A percentile compares a stretch with the other conserved stretches of the same genome.
Conservation (phyloP, 768 basidiomycete genomes). For the Boletus pseudopeckii region DNA sequence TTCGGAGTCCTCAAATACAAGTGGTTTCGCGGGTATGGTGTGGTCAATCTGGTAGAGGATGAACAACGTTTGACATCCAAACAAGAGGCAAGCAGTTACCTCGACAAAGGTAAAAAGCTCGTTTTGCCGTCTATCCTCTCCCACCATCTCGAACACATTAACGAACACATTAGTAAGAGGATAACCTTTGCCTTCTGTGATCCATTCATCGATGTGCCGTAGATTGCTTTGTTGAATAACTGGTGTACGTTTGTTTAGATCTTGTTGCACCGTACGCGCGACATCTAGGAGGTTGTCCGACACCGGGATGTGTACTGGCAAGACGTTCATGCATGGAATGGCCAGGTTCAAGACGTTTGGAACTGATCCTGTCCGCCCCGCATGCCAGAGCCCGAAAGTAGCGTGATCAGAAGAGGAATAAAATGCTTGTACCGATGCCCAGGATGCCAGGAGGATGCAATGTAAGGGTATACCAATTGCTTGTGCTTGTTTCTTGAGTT, state of each 20-base stretch:
- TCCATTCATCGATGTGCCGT: constrained; percentile 36
- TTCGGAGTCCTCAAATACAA: constrained; percentile 6
- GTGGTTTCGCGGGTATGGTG: constrained; percentile 27
- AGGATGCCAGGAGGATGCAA: constrained; percentile 42
- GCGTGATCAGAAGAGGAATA: constrained; percentile 27
- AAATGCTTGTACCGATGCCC: constrained; percentile 39
- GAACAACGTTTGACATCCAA: neutral
- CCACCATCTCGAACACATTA: constrained; percentile 39
- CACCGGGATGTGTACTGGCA: constrained; percentile 36
- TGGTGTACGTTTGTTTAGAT: constrained; percentile 36
- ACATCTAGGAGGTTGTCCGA: constrained; percentile 24
- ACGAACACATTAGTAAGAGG: constrained; percentile 44
- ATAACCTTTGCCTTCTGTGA: constrained; percentile 24
- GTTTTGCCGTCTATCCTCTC: constrained; percentile 18
- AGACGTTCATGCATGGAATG: constrained; percentile 43
- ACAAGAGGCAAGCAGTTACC: constrained; percentile 24
- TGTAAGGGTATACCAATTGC: constrained; percentile 34
- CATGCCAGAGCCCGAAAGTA: constrained; percentile 47
- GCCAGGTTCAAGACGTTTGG: constrained; percentile 37
- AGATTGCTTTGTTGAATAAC: constrained; percentile 41
- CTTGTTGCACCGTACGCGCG: constrained; percentile 33
- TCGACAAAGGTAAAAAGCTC: constrained; percentile 32
- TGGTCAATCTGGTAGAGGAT: constrained; percentile 33
- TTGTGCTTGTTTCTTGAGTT: constrained; percentile 45
- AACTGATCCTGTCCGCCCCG: constrained; percentile 38